phyloP scores from a whole-genome alignment of 495 filamentous ascomycete genomes.

The Haplographium delicatum region DNA sequence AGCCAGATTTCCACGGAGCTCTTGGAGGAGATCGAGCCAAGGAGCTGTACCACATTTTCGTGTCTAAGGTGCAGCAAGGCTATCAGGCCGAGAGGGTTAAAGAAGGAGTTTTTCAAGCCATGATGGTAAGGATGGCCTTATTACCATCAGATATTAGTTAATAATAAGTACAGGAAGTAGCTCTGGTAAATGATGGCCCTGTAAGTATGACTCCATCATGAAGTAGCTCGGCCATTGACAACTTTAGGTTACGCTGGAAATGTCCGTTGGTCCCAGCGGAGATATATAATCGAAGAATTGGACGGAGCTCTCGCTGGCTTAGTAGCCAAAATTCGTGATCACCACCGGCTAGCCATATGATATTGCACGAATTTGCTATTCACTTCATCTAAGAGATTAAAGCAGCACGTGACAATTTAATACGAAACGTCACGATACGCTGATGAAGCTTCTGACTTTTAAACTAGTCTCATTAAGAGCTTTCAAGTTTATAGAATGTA shows the following conservation, averaged over 20 bases:
- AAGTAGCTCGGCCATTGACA: too few species aligned
- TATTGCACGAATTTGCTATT: too few species aligned
- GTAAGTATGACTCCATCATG: conserved; percentile 47
- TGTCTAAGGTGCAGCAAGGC: conserved; percentile 63
- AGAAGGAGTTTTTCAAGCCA: conserved; percentile 93
- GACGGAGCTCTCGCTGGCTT: not conserved
- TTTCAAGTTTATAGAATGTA: too few species aligned
- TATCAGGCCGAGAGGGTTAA: conserved; percentile 78
- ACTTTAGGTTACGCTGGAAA: conserved; percentile 34
- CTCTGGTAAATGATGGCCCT: conserved; percentile 88
- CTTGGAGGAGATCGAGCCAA: conserved; percentile 71
- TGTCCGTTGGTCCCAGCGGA: conserved; percentile 17
- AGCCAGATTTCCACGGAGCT: conserved; percentile 92
- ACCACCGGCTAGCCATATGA: too few species aligned
- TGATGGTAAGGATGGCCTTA: conserved; percentile 61
- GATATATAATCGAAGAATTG: conserved; percentile 9
- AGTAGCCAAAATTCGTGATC: too few species aligned
- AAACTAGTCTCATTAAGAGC: too few species aligned
- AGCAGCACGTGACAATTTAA: too few species aligned
- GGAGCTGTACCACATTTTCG: conserved; percentile 76
- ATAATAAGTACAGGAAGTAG: conserved; percentile 62
- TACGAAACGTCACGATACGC: too few species aligned
- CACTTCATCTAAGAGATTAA: too few species aligned
- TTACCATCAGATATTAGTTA: too few species aligned
- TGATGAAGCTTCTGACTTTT: too few species aligned